A percentile compares a stretch with the other conserved stretches of the same genome.
phyloP scores from a whole-genome alignment of 2,329 filamentous ascomycete species.

The Bimuria novae-zelandiae region DNA sequence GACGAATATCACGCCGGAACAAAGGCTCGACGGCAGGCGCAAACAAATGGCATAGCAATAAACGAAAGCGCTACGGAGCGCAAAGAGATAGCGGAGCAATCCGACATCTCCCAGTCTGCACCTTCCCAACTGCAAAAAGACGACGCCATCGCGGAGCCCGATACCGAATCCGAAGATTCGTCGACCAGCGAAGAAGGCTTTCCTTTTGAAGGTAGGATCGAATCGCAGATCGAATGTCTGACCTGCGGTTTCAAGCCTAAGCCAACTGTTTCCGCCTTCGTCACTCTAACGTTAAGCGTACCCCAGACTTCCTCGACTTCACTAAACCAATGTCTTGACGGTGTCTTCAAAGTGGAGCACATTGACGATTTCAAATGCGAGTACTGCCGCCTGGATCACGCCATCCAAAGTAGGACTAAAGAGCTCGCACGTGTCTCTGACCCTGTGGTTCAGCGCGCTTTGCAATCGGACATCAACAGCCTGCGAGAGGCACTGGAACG shows the following conservation, averaged over 20 bases:
- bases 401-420: constrained; percentile 65
- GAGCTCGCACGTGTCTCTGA: constrained; percentile 56
- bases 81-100: constrained; percentile 32
- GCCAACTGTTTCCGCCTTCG: constrained; percentile 81
- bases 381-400: constrained; percentile 84
- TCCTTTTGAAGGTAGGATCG: constrained; percentile 86
- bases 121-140: constrained; percentile 37
- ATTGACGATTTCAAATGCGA: constrained; percentile 98
- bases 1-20: constrained; percentile 91
- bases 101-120: constrained; percentile 23
- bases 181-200: constrained; percentile 69
- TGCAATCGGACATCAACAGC: constrained; percentile 65
- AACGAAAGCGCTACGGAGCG: constrained; percentile 26
- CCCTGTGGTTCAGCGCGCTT: constrained; percentile 48
- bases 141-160: constrained; percentile 39
- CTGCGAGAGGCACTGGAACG: constrained; percentile 73
- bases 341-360: constrained; percentile 90
- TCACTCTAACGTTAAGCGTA: constrained; percentile 89
- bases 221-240: constrained; percentile 94
- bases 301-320: constrained; percentile 79
- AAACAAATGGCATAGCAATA: constrained; percentile 26
- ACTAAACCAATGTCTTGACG: constrained; percentile 87
- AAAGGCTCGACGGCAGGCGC: constrained; percentile 68
- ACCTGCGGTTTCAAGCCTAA: constrained; percentile 89
- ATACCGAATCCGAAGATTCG: constrained; percentile 18